A percentile compares a stretch with the other conserved stretches of the same genome.
phyloP scores from a whole-genome alignment of 163 green algal genomes.

The Botryococcus braunii region DNA sequence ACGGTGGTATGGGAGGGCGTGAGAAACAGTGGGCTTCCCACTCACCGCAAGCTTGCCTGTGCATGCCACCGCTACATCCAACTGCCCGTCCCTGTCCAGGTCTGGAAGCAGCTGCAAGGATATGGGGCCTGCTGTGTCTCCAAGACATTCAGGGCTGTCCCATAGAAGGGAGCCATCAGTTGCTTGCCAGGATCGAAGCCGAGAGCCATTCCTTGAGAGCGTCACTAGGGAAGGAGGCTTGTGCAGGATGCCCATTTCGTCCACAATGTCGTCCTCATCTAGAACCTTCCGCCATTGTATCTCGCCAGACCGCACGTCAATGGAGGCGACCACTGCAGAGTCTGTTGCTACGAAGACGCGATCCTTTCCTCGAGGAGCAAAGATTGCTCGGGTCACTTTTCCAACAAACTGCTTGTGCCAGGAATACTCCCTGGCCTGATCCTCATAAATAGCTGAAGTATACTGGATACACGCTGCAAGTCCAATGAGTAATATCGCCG shows the following conservation, averaged over 20 bases:
- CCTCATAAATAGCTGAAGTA: slow-evolving; percentile 49
- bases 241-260: slow-evolving; percentile 14
- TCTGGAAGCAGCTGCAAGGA: slow-evolving; percentile 3
- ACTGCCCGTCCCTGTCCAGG: neutral
- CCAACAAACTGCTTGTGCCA: slow-evolving; percentile 63
- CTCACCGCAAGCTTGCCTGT: slow-evolving; percentile 13
- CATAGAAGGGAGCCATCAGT: slow-evolving; percentile 28
- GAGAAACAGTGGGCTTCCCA: neutral
- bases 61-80: neutral
- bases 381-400: slow-evolving; percentile 2
- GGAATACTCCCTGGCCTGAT: slow-evolving; percentile 59
- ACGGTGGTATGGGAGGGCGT: neutral
- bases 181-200: slow-evolving; percentile 34
- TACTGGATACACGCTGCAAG: no score
- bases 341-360: slow-evolving; percentile 36
- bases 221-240: slow-evolving; percentile 19
- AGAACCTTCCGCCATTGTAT: slow-evolving; percentile 52
- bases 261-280: slow-evolving; percentile 22
- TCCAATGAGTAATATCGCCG: no score
- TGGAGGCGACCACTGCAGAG: slow-evolving; percentile 37
- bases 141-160: neutral
- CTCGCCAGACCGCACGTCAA: slow-evolving; percentile 40
- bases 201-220: slow-evolving; percentile 17
- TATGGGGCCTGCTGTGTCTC: neutral
- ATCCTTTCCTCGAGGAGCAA: slow-evolving; percentile 16